Evolutionary conservation across 495 filamentous ascomycete genomes (phyloP), one percentile per base, ranked within the genome.

Genomic region (Haplographium delicatum): DNA sequence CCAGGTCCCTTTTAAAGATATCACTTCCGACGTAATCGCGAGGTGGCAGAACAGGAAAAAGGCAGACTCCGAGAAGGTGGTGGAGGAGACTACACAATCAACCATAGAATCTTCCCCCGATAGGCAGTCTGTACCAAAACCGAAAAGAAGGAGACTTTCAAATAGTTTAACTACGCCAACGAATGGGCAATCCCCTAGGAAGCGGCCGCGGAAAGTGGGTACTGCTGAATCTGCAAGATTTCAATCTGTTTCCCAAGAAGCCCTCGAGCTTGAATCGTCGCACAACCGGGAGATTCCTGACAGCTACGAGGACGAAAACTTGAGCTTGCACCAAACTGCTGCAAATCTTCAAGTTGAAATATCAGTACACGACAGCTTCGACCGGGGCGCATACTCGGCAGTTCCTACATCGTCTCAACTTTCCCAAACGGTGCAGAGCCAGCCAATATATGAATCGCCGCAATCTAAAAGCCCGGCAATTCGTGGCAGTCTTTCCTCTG

Each of bases 231-330:
- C 48, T 1, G 52, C 42, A 13, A 46, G 39, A 33, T 51, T 52
- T 16, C 46, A 54, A 31, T 48, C 47, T 2, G 56, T 44, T 18
- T 52, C 34, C 13, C 41, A 48, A 34, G 47, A 51, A 41, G 28
- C 18, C 3, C 16, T 48, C 15, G 30, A 31, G 5, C 15, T 15
- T 4, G 26, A 44, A 31, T 5, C 23, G 15, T 11, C 5, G 3
- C 18, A 4, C 18, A 44, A 42, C 4, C 44, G 10, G 2, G 55
- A 58, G 28, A 56, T 58, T 16, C 48, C 56, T 39, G 59, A 62
- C 56, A 62, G 55, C 16, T 62, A 55, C 55, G 54, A 62, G 47
- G 51, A 61, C n/a, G 50, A 54, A 6, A 4, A 42, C 11, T 34
- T 39, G 18, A 53, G 48, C 22, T 18, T 15, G 16, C 6, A 38